phyloP scores from a whole-genome alignment of 257 asterid genomes.

The Salvia hispanica region DNA sequence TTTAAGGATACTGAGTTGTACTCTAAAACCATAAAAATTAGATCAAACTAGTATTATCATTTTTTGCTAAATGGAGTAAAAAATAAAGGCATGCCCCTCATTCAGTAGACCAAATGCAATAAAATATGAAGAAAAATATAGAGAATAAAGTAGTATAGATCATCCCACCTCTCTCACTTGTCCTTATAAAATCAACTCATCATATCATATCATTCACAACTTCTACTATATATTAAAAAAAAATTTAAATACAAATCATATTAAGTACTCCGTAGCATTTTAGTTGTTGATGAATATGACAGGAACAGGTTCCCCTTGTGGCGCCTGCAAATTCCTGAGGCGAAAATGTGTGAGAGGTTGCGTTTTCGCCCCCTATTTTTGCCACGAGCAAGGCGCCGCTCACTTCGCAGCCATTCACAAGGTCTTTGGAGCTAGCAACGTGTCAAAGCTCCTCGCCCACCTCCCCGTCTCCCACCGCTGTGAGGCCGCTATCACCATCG shows the following conservation, averaged over 20 bases:
- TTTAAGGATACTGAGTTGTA: too few relatives aligned
- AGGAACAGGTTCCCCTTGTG: conserved; percentile 80
- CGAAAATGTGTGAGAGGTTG: conserved; percentile 68
- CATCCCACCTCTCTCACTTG: background rate
- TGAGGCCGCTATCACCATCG: conserved; percentile 66
- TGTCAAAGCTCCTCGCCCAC: conserved; percentile 58
- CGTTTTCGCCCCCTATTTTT: conserved; percentile 69
- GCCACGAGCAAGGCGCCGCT: conserved; percentile 68
- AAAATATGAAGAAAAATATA: too few relatives aligned
- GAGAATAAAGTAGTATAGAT: too few relatives aligned
- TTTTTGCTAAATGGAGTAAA: too few relatives aligned
- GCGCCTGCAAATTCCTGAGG: conserved; percentile 76
- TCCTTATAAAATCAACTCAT: conserved; percentile 48
- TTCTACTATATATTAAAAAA: too few relatives aligned
- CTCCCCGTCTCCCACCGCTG: conserved; percentile 57
- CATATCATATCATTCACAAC: background rate
- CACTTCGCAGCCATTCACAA: conserved; percentile 62
- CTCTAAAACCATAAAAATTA: too few relatives aligned
- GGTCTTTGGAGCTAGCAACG: conserved; percentile 65
- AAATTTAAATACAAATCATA: too few relatives aligned
- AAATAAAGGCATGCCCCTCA: too few relatives aligned
- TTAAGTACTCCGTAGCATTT: too few relatives aligned
- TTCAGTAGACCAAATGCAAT: too few relatives aligned
- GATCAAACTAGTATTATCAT: too few relatives aligned
- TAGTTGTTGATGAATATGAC: conserved; percentile 43